Conservation (phyloP, 1,284 basidiomycete genomes). For the Meripilus lineatus region DNA sequence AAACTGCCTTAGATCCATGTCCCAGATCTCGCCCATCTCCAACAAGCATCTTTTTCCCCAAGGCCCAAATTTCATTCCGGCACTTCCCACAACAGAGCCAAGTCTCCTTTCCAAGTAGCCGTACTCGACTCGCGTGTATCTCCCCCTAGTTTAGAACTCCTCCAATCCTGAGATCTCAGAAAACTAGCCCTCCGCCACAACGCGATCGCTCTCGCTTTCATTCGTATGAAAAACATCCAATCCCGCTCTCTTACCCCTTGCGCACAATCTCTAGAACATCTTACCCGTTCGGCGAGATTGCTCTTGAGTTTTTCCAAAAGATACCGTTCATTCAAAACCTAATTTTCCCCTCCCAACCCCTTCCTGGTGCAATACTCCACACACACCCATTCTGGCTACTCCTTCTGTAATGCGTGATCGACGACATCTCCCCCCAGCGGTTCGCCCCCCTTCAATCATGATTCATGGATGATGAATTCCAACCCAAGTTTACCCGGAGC, state of each 20-base stretch:
- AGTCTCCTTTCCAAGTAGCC: too few relatives aligned
- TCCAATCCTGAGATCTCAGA: too few relatives aligned
- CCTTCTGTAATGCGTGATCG: slow-evolving; percentile 3
- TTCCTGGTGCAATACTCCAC: slow-evolving; percentile 3
- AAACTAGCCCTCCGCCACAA: too few relatives aligned
- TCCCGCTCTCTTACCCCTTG: slow-evolving; percentile 4
- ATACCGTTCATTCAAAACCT: slow-evolving; percentile 16
- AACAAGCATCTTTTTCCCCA: neutral
- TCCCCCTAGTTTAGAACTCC: too few relatives aligned
- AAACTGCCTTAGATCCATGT: neutral
- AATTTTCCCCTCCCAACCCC: slow-evolving; percentile 12
- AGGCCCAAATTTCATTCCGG: too few relatives aligned
- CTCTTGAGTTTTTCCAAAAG: slow-evolving; percentile 14
- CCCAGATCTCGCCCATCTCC: neutral
- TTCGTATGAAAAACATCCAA: too few relatives aligned
- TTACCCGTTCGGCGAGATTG: slow-evolving; percentile 2
- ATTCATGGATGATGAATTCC: too few relatives aligned
- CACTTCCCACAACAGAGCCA: too few relatives aligned
- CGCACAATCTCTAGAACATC: neutral
- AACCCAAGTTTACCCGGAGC: slow-evolving; percentile 6
- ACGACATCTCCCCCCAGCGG: slow-evolving; percentile 5
- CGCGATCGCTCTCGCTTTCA: too few relatives aligned
- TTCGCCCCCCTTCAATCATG: too few relatives aligned
- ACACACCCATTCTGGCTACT: neutral
- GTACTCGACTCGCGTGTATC: too few relatives aligned